Percentiles rank a stretch among this genome's conserved stretches.
phyloP scores from a whole-genome alignment of 2,329 filamentous ascomycete genomes.

The Diaporthe aspalathi region DNA sequence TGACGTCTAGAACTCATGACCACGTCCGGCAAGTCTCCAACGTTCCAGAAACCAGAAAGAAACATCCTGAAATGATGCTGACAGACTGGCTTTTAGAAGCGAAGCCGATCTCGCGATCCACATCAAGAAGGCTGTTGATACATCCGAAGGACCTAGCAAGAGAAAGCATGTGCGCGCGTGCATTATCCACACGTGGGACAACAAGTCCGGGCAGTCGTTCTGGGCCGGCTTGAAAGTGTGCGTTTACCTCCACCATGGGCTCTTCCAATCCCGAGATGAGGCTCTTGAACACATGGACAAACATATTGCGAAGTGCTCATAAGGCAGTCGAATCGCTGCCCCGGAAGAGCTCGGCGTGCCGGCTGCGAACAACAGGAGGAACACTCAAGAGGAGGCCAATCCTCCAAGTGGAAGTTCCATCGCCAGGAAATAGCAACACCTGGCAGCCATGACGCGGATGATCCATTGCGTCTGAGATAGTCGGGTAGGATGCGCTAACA shows the following conservation, averaged over 20 bases:
- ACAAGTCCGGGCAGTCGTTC: conserved; percentile 94
- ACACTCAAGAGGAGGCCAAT: not conserved
- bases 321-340: not conserved
- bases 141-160: conserved; percentile 53
- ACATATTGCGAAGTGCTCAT: not conserved
- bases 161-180: conserved; percentile 97
- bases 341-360: not conserved
- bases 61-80: no score
- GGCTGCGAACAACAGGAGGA: not conserved
- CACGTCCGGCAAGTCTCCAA: not conserved
- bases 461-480: not conserved
- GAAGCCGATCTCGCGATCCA: conserved; percentile 77
- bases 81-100: conserved; percentile 60
- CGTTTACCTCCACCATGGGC: conserved; percentile 29
- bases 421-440: not conserved
- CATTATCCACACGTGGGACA: conserved; percentile 99
- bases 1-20: no score
- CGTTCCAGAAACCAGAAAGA: not conserved
- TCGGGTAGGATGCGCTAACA: conserved; percentile 18
- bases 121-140: conserved; percentile 69
- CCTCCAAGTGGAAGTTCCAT: conserved; percentile 2
- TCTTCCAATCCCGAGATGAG: conserved; percentile 10
- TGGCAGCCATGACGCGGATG: not conserved
- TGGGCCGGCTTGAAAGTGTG: conserved; percentile 99
- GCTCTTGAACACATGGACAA: not conserved